Evolutionary conservation across 192 early-diverging fungal species (phyloP), one percentile per base, ranked within the genome.

Genomic region (Backusella mclennaniae): DNA sequence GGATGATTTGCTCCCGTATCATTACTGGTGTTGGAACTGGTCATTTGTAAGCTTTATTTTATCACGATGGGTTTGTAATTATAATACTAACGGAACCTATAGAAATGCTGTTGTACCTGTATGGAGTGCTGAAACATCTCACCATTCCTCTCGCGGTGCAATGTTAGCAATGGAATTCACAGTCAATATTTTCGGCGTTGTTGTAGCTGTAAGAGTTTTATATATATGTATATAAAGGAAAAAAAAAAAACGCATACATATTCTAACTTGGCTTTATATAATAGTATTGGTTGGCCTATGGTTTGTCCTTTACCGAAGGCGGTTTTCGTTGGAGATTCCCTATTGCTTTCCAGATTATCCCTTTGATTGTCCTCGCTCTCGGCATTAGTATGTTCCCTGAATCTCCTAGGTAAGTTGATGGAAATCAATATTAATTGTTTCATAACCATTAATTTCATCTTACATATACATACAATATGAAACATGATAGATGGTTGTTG

Each of bases 71-170:
- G 19, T 0, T 4, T 12, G 26, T 12, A 12, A 14, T 26, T 4
- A 8, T 11, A 12, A 59, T 26, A 26, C 3, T 59, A 11, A 59
- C 23, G 12, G 23, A 12, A 29, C 9, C 11, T 59, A 29, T 78
- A 78, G 77, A 35, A 80, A 80, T 53, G 79, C 79, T 14, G 66
- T 80, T 73, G 79, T 80, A 7, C 79, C 79, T 19, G 75, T 80
- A 23, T 80, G 79, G 79, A 73, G 70, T 73, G 79, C 79, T 29
- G 79, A 80, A 68, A 76, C 66, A 4, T 80, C 79, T 35, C 69
- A 73, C 73, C 79, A 80, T 29, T 76, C 39, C 2, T 76, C 79
- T 26, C 69, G 79, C 29, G 79, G 79, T 14, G 49, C 42, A 63
- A 71, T 80, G 56, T 42, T 80, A n/a, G 74, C 74, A 29, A 76